Evolutionary conservation across 2,329 filamentous ascomycete genomes (phyloP), one percentile per base, ranked within the genome.

Genomic region (Talaromyces amestolkiae): DNA sequence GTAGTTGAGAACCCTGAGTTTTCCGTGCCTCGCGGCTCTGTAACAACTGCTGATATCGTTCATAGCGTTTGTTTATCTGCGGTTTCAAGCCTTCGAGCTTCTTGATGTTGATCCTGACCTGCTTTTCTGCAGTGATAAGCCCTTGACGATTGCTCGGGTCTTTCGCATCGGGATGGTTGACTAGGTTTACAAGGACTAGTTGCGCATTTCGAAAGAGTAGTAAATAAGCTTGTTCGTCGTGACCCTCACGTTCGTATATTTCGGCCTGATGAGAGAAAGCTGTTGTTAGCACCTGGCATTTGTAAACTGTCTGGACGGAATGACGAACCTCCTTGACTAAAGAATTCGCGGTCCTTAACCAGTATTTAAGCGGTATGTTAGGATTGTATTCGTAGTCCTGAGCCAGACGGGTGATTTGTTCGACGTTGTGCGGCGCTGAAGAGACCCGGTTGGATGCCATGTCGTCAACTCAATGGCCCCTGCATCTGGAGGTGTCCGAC

Each of bases 151-250:
- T 84, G 41, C 89, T 86, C 10, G 86, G 84, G 8, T 87, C 84
- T 70, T 86, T 89, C 54, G 87, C 87, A 64, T 95, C 87, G 1
- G 94, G 93, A 71, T 98, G 95, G 1, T 81, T 84, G 0, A 86
- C 84, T 9, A 99, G 83, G 63, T 90, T 85, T 7, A 92, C 86
- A 33, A 97, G 81, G 27, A 97, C 86, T n/a, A 99, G 87, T 62
- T 89, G 85, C 10, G 92, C 92, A 79, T 96, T 93, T 70, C 95
- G 89, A 75, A 95, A 92, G n/a, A 96, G 86, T 66, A 98, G 87
- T 63, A 97, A 85, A 77, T 96, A 99, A 4, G 94, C 91, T 74
- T 95, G 90, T 71, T 93, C 87, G 69, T 92, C 87, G 78, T 97
- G 93, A 72, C 90, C 89, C 77, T 98, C 94, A 49, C 86, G 85